Conservation (phyloP, 257 asterid genomes). For the Marsdenia floribunda region DNA sequence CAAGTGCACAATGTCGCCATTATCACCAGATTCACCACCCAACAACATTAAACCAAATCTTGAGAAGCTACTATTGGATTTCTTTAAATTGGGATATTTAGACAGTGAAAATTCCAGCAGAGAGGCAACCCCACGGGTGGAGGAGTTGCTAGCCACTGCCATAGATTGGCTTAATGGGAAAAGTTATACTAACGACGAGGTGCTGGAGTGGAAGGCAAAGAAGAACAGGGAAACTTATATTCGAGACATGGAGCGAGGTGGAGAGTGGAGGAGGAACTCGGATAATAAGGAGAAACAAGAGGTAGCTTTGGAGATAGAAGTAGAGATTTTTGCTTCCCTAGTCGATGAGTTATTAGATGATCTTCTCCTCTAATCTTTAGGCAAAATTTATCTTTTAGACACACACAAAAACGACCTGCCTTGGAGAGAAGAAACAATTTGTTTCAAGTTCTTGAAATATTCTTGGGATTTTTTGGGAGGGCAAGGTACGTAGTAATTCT, state of each 20-base stretch:
- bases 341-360: slow-evolving; percentile 48
- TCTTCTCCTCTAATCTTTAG: not conserved
- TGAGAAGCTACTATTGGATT: slow-evolving; percentile 49
- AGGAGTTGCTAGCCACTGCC: slow-evolving; percentile 31
- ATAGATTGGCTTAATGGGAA: slow-evolving; percentile 48
- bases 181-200: slow-evolving; percentile 1
- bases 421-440: not conserved
- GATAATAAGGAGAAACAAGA: slow-evolving; percentile 40
- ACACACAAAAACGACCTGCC: too few relatives aligned
- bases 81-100: slow-evolving; percentile 40
- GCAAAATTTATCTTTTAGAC: too few relatives aligned
- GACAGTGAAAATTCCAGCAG: not conserved
- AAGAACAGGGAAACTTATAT: slow-evolving; percentile 48
- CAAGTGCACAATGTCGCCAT: slow-evolving; percentile 36
- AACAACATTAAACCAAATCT: slow-evolving; percentile 17
- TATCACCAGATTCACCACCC: not conserved
- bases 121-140: not conserved
- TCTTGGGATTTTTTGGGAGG: not conserved
- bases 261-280: slow-evolving; percentile 62
- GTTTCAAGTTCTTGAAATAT: not conserved
- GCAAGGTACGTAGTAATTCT: not conserved
- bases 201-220: slow-evolving; percentile 45
- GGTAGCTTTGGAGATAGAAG: slow-evolving; percentile 53
- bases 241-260: slow-evolving; percentile 56
- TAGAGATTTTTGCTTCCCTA: slow-evolving; percentile 38